Conservation (phyloP, 495 filamentous ascomycete species). For the Aspergillus avenaceus region DNA sequence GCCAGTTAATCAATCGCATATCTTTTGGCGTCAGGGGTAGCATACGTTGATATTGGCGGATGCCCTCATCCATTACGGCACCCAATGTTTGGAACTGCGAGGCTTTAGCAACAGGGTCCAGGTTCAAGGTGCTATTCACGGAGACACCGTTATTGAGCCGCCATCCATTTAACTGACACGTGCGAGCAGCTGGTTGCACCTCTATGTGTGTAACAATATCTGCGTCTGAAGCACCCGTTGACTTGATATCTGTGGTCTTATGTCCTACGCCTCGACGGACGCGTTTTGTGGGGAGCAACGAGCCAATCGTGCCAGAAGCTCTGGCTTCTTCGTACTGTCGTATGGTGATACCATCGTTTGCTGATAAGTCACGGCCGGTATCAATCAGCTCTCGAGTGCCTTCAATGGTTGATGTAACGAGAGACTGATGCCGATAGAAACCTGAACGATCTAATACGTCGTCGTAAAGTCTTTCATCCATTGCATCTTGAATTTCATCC, state of each 20-base stretch:
- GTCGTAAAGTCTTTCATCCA: conserved; percentile 88
- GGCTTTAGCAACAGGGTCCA: conserved; percentile 61
- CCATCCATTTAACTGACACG: conserved; percentile 80
- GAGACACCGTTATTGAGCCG: conserved; percentile 60
- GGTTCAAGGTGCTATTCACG: conserved; percentile 62
- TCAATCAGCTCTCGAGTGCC: conserved; percentile 84
- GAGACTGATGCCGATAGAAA: conserved; percentile 74
- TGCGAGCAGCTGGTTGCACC: conserved; percentile 59
- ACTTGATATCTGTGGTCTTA: conserved; percentile 39
- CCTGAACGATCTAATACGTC: conserved; percentile 89
- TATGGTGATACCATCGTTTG: conserved; percentile 67
- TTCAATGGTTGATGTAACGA: conserved; percentile 66
- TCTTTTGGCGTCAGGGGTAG: conserved; percentile 81
- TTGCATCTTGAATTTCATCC: conserved; percentile 70
- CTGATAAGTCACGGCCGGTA: conserved; percentile 69
- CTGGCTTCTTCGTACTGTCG: conserved; percentile 62
- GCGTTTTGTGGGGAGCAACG: conserved; percentile 38
- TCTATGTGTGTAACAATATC: conserved; percentile 59
- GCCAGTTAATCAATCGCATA: conserved; percentile 92
- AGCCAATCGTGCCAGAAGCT: conserved; percentile 37
- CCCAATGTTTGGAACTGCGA: conserved; percentile 70
- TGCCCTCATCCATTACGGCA: conserved; percentile 82
- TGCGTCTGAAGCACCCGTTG: conserved; percentile 43
- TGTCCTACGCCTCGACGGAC: conserved; percentile 42
- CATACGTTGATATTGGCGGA: conserved; percentile 79